Conservation (phyloP, 2,329 filamentous ascomycete genomes). For the Colletotrichum acutatum region DNA sequence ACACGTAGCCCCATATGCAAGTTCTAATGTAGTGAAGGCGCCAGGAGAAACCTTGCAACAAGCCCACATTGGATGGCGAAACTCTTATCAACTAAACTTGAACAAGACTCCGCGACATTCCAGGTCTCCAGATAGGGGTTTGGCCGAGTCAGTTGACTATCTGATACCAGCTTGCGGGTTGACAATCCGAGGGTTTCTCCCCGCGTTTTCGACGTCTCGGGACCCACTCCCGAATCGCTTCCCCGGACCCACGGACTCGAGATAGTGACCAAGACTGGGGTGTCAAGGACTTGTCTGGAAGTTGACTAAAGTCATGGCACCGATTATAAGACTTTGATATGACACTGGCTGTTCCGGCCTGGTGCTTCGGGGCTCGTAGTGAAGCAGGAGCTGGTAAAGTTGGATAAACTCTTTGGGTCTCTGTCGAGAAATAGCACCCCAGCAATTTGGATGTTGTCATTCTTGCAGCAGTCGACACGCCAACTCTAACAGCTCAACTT, state of each 20-base stretch:
- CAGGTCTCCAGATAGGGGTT: not conserved
- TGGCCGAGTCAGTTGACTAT: slow-evolving; percentile 3
- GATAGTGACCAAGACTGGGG: slow-evolving; percentile 10
- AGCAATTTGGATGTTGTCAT: not conserved
- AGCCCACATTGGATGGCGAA: not conserved
- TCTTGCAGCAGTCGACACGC: no score
- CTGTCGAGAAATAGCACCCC: not conserved
- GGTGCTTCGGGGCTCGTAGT: not conserved
- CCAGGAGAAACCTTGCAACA: slow-evolving; percentile 1
- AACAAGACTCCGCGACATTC: not conserved
- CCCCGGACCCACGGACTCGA: slow-evolving; percentile 12
- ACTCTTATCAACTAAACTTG: not conserved
- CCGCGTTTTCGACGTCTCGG: slow-evolving; percentile 10
- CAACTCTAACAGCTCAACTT: not conserved
- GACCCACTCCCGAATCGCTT: slow-evolving; percentile 16
- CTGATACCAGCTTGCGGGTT: not conserved
- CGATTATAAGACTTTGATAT: not conserved
- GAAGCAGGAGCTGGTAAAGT: not conserved
- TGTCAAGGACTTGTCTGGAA: not conserved
- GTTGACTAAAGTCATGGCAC: not conserved
- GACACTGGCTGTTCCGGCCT: not conserved
- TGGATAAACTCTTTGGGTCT: not conserved
- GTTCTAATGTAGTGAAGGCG: not conserved
- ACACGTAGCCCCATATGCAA: no score
- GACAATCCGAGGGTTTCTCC: slow-evolving; percentile 1